Conservation (phyloP, 495 filamentous ascomycete species). For the Neurospora tetraspora region DNA sequence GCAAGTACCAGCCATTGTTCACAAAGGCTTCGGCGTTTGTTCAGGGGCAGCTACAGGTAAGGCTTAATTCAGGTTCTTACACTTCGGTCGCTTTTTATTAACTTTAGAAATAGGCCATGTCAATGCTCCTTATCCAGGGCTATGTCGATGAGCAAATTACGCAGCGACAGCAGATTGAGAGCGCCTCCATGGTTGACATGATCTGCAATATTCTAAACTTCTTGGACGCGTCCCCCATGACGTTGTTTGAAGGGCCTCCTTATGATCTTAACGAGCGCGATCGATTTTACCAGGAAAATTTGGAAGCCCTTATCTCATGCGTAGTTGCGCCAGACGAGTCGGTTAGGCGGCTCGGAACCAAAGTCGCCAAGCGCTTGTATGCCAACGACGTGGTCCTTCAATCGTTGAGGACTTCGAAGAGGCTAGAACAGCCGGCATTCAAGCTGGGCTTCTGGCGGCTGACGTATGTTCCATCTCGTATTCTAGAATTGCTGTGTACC, state of each 20-base stretch:
- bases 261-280: constrained; percentile 24
- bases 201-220: constrained; percentile 44
- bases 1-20: constrained; percentile 43
- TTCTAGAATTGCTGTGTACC: not conserved
- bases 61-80: constrained; percentile 1
- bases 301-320: constrained; percentile 41
- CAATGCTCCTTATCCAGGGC: constrained; percentile 28
- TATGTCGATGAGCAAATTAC: constrained; percentile 30
- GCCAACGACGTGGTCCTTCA: constrained; percentile 26
- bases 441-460: constrained; percentile 42
- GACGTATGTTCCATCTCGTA: constrained; percentile 31
- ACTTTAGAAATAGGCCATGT: constrained; percentile 25
- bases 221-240: constrained; percentile 40
- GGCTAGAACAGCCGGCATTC: constrained; percentile 29
- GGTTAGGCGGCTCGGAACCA: constrained; percentile 33
- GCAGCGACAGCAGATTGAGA: constrained; percentile 30
- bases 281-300: constrained; percentile 38
- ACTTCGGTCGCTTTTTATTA: constrained; percentile 2
- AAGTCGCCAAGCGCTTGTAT: constrained; percentile 38
- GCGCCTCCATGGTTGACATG: constrained; percentile 28
- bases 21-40: constrained; percentile 44
- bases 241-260: constrained; percentile 38
- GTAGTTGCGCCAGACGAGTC: constrained; percentile 41
- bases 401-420: constrained; percentile 28
- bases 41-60: constrained; percentile 42